A percentile compares a stretch with the other conserved stretches of the same genome.
These are phyloP conservation scores for Fagopyrum esculentum DNA, from an alignment of 148 eudicot species.

Conservation along the genomic window DNA sequence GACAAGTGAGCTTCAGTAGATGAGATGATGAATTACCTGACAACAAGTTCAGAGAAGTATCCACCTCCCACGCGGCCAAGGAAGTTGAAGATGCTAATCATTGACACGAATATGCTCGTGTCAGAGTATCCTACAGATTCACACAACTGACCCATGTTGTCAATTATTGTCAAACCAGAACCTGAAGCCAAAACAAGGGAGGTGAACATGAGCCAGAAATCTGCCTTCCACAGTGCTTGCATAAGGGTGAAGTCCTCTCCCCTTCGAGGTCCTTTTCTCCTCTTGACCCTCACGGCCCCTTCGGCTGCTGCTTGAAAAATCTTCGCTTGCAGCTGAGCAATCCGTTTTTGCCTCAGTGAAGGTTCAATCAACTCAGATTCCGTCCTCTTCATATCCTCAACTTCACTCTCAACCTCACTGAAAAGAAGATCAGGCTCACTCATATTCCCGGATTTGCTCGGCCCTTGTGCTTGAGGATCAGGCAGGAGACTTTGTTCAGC, in stretches of 20 bases:
- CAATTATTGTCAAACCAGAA: slow-evolving; percentile 53
- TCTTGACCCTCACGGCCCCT: slow-evolving; percentile 48
- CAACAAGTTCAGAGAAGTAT: slow-evolving; percentile 54
- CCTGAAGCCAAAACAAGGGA: slow-evolving; percentile 38
- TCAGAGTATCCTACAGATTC: slow-evolving; percentile 36
- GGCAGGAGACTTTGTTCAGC: slow-evolving; percentile 39
- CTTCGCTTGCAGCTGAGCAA: slow-evolving; percentile 48
- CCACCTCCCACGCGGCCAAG: slow-evolving; percentile 74
- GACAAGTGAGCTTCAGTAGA: not conserved
- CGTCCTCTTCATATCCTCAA: slow-evolving; percentile 34
- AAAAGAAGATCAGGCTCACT: slow-evolving; percentile 26
- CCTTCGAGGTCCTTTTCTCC: slow-evolving; percentile 40
- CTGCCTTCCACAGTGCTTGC: slow-evolving; percentile 43
- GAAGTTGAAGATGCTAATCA: slow-evolving; percentile 66
- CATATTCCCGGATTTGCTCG: slow-evolving; percentile 15
- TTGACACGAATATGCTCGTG: slow-evolving; percentile 42
- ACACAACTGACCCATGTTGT: slow-evolving; percentile 58
- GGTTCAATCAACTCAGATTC: slow-evolving; percentile 22
- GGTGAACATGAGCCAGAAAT: slow-evolving; percentile 32
- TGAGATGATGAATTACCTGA: slow-evolving; percentile 26
- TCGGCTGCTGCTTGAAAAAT: slow-evolving; percentile 54
- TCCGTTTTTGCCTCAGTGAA: slow-evolving; percentile 29
- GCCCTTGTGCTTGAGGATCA: slow-evolving; percentile 24
- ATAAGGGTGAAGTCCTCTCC: slow-evolving; percentile 47
- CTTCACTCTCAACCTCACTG: slow-evolving; percentile 40